Evolutionary conservation across 164 flowering plant genomes (phyloP).

Genomic region (Euptelea pleiosperma): DNA sequence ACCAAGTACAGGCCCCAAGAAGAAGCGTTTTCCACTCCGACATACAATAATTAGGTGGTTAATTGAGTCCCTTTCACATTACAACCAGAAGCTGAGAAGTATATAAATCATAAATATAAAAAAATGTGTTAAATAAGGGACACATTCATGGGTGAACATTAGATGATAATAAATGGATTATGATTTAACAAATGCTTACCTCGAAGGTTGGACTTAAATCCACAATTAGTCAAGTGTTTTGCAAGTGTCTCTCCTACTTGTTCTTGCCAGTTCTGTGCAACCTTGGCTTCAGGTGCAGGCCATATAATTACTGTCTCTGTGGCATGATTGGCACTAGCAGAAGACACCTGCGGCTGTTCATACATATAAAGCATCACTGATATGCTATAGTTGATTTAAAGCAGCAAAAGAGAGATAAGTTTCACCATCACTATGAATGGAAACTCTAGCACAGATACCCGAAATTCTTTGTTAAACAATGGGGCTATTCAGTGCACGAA

Average conservation of each 20-base stretch:
- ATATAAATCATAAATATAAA: too few species aligned
- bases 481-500: too few species aligned
- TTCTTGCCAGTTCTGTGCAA: conserved; percentile 61
- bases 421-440: not conserved
- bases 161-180: not conserved
- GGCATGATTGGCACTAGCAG: conserved; percentile 85
- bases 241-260: conserved; percentile 86
- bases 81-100: not conserved
- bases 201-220: conserved; percentile 74
- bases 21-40: not conserved
- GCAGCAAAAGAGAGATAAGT: not conserved
- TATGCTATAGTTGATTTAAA: not conserved
- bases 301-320: conserved; percentile 86
- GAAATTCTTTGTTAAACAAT: too few species aligned
- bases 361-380: conserved; percentile 7
- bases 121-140: too few species aligned
- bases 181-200: conserved; percentile 38
- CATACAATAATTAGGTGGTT: not conserved
- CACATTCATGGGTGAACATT: too few species aligned
- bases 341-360: conserved; percentile 83
- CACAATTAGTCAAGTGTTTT: conserved; percentile 79
- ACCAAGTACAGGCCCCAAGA: too few species aligned
- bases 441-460: not conserved
- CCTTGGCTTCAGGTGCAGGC: conserved; percentile 75
- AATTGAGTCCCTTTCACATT: not conserved